phyloP scores from a whole-genome alignment of 768 basidiomycete genomes.

The Flagelloscypha sp. region DNA sequence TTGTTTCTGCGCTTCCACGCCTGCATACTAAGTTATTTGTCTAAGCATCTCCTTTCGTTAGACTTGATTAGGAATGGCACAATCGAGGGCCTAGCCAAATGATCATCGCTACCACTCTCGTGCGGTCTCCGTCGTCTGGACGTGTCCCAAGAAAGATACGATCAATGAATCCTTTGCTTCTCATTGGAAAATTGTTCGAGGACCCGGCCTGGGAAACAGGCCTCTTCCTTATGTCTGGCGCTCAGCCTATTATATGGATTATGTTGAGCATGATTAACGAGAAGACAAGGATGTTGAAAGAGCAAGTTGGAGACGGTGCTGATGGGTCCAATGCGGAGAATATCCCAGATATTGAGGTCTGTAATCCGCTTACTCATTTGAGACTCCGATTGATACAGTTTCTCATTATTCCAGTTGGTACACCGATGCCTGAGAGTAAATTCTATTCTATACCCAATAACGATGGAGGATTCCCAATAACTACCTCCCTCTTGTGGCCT shows the following conservation, averaged over 20 bases:
- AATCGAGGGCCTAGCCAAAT: too few relatives aligned
- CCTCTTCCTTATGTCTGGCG: conserved; percentile 20
- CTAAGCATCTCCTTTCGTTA: too few relatives aligned
- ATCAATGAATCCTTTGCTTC: conserved; percentile 20
- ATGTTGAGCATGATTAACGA: conserved; percentile 19
- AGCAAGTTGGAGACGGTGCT: conserved; percentile 7
- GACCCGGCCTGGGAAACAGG: conserved; percentile 27
- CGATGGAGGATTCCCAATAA: too few relatives aligned
- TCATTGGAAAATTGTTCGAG: conserved; percentile 22
- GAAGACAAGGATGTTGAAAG: too few relatives aligned
- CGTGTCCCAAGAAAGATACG: conserved; percentile 23
- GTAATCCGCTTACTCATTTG: too few relatives aligned
- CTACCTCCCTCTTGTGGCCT: conserved; percentile 15
- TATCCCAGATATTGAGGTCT: conserved; percentile 34
- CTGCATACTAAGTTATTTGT: too few relatives aligned
- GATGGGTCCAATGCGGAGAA: conserved; percentile 15
- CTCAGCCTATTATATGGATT: conserved; percentile 23
- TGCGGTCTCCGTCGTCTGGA: conserved; percentile 26
- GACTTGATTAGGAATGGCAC: too few relatives aligned
- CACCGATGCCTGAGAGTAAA: too few relatives aligned
- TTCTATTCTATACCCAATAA: too few relatives aligned
- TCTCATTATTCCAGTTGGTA: conserved; percentile 16
- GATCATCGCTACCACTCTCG: too few relatives aligned
- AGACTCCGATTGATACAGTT: too few relatives aligned
- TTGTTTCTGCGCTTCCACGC: too few relatives aligned